Conservation (phyloP, 2,329 filamentous ascomycete genomes). For the Rhytidhysteron rufulum region DNA sequence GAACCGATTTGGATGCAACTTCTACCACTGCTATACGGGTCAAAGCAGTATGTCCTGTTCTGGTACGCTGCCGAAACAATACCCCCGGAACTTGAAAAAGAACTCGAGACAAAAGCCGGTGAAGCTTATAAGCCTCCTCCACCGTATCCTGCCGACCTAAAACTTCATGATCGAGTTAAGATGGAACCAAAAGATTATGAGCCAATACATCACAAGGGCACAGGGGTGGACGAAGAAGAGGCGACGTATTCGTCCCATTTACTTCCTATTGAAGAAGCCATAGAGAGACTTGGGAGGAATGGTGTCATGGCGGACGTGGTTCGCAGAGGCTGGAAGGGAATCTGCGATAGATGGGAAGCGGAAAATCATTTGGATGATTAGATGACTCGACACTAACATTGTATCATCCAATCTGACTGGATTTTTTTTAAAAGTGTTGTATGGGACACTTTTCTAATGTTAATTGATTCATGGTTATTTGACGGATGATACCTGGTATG, state of each 20-base stretch:
- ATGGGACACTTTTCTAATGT: too few species aligned
- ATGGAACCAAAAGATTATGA: conserved; percentile 42
- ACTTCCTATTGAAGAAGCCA: conserved; percentile 42
- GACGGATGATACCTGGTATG: too few species aligned
- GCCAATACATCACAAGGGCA: conserved; percentile 44
- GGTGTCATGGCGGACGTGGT: conserved; percentile 46
- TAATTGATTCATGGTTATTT: too few species aligned
- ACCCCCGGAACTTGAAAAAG: conserved; percentile 33
- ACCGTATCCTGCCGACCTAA: conserved; percentile 32
- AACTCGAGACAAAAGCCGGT: conserved; percentile 16
- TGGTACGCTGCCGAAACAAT: conserved; percentile 49
- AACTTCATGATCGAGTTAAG: conserved; percentile 34
- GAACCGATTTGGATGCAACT: conserved; percentile 48
- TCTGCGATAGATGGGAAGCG: conserved; percentile 15
- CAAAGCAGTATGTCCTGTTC: conserved; percentile 43
- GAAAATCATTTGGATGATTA: background rate
- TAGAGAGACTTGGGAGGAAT: conserved; percentile 34
- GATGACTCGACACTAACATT: too few species aligned
- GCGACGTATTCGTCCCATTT: conserved; percentile 40
- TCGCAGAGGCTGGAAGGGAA: conserved; percentile 41
- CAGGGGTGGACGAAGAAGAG: conserved; percentile 48
- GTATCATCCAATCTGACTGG: too few species aligned
- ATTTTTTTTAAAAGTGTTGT: too few species aligned
- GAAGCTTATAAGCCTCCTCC: conserved; percentile 36
- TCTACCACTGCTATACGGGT: conserved; percentile 28